phyloP scores from a whole-genome alignment of 805 yeast genomes.

The Ogataea parapolymorpha region DNA sequence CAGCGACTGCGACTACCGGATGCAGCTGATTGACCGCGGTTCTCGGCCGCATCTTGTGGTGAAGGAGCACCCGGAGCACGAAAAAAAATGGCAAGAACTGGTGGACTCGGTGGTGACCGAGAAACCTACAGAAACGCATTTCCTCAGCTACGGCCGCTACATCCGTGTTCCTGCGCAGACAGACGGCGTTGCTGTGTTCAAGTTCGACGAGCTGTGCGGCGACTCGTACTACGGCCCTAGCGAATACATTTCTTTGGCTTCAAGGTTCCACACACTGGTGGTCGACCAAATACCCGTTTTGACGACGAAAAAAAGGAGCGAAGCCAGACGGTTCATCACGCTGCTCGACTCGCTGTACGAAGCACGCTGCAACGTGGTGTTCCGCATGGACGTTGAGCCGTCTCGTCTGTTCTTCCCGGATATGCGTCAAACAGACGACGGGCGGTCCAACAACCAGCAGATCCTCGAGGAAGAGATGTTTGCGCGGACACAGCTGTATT shows the following conservation, averaged over 20 bases:
- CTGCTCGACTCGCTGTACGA: constrained; percentile 69
- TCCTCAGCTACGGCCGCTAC: constrained; percentile 56
- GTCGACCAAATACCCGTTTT: constrained; percentile 61
- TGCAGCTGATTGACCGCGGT: constrained; percentile 28
- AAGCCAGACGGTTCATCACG: constrained; percentile 66
- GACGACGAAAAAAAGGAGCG: constrained; percentile 55
- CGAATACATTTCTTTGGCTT: constrained; percentile 66
- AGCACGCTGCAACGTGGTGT: constrained; percentile 55
- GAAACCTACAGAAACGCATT: constrained; percentile 19
- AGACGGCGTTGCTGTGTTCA: constrained; percentile 44
- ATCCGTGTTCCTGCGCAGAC: constrained; percentile 42
- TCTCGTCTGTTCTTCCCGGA: constrained; percentile 66
- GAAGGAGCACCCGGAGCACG: constrained; percentile 28
- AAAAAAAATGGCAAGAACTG: constrained; percentile 35
- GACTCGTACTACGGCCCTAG: constrained; percentile 56
- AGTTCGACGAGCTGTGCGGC: constrained; percentile 52
- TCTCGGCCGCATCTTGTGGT: constrained; percentile 34
- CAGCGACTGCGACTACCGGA: constrained; percentile 55
- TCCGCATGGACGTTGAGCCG: constrained; percentile 47
- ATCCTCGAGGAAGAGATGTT: constrained; percentile 70
- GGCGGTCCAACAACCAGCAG: constrained; percentile 26
- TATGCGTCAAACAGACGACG: constrained; percentile 10
- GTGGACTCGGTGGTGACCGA: constrained; percentile 21
- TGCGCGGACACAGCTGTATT: constrained; percentile 57
- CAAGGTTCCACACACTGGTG: constrained; percentile 53